phyloP scores from a whole-genome alignment of 2,329 filamentous ascomycete genomes.

The Aspergillus quadricinctus region DNA sequence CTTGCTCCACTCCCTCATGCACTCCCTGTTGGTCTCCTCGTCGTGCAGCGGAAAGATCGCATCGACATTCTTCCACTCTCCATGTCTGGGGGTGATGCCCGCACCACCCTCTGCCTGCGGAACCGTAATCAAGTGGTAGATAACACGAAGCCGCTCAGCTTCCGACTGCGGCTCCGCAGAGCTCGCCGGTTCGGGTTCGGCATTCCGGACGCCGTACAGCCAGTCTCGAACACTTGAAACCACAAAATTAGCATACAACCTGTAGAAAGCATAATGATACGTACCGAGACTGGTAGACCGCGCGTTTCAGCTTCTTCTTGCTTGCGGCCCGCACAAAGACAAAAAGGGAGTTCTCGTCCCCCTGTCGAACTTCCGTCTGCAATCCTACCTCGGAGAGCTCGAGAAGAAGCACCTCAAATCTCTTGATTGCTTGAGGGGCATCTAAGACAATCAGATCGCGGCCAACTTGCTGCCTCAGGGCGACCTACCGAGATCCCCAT shows the following conservation, averaged over 20 bases:
- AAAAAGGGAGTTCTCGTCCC: conserved; percentile 70
- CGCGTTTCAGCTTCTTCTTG: conserved; percentile 70
- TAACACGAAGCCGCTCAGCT: conserved; percentile 80
- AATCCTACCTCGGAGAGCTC: conserved; percentile 74
- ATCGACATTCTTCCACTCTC: conserved; percentile 69
- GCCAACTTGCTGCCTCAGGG: not conserved
- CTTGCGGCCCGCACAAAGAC: conserved; percentile 74
- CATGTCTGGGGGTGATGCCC: conserved; percentile 65
- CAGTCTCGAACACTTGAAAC: conserved; percentile 75
- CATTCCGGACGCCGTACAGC: conserved; percentile 82
- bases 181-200: conserved; percentile 66
- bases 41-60: conserved; percentile 79
- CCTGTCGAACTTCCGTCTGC: conserved; percentile 79
- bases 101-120: conserved; percentile 72
- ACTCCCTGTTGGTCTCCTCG: conserved; percentile 68
- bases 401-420: conserved; percentile 75
- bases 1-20: conserved; percentile 71
- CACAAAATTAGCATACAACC: not conserved
- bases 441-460: conserved; percentile 44
- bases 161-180: conserved; percentile 80
- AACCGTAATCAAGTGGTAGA: conserved; percentile 78
- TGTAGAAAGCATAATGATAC: conserved; percentile 1
- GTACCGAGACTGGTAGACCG: conserved; percentile 77
- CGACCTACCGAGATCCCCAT: conserved; percentile 60
- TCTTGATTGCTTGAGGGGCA: conserved; percentile 63